phyloP scores from a whole-genome alignment of 1,284 basidiomycete species.

The Ustilago curta region DNA sequence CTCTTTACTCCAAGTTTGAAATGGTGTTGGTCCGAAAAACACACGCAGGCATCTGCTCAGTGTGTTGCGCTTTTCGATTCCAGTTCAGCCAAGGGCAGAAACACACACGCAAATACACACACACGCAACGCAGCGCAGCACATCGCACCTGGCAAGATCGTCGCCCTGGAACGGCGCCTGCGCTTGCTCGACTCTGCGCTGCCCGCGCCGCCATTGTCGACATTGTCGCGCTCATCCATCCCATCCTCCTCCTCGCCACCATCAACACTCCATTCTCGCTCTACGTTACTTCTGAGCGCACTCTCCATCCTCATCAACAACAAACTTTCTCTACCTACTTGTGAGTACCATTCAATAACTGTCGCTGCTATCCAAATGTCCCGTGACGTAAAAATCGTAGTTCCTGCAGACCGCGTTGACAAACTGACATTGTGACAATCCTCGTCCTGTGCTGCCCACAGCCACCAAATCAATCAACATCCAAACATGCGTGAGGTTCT shows the following conservation, averaged over 20 bases:
- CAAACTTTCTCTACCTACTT: conserved; percentile 15
- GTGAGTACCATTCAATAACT: conserved; percentile 25
- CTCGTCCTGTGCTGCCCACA: background rate
- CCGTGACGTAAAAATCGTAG: background rate
- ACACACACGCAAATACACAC: conserved; percentile 2
- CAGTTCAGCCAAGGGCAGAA: background rate
- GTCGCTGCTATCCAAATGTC: background rate
- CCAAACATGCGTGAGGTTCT: conserved; percentile 76
- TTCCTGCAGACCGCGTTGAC: background rate
- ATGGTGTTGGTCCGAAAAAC: conserved; percentile 29
- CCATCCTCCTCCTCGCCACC: conserved; percentile 31
- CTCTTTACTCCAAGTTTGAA: background rate
- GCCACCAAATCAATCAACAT: conserved; percentile 15
- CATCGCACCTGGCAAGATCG: background rate
- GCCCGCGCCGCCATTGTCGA: background rate
- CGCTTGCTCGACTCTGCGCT: background rate
- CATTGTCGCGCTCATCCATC: conserved; percentile 17
- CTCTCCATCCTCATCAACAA: conserved; percentile 9
- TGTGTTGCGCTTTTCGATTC: conserved; percentile 6
- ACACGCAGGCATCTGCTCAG: conserved; percentile 11
- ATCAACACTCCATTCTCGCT: conserved; percentile 51
- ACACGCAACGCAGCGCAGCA: too few species aligned
- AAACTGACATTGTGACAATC: conserved; percentile 5
- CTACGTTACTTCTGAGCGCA: conserved; percentile 66
- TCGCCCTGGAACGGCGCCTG: conserved; percentile 1